Base-by-base conservation (phyloP, 2,329 filamentous ascomycete species). In the Bipolaris victoriae region DNA sequence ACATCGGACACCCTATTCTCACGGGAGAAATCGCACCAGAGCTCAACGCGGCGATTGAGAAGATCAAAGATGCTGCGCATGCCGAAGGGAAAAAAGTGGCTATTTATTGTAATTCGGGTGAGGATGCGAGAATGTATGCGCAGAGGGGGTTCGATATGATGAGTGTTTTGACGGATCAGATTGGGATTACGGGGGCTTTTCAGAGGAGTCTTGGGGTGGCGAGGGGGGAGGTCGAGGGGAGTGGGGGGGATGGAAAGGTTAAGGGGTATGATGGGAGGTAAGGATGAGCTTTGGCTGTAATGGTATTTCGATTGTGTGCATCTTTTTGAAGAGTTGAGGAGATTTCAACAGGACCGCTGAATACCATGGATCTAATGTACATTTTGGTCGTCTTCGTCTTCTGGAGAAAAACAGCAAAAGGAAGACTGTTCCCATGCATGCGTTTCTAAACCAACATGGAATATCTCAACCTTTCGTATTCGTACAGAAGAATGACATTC, bases 101-200 rank as follows among this genome's bases (percentile, higher is more conserved):
- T 0, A 85, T 86, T 39, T 86, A 83, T 62, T 83, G 81, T 58
- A 81, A 79, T 1, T 78, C 76, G 41, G 83, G 83, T 0, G 81
- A 83, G 50, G 78, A 83, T 64, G 81, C 83, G 6, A 79, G 77
- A 62, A 73, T 77, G 48, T 86, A 81, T 67, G 82, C 81, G 3
- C 79, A 84, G 44, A 76, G 78, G 53, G 83, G 83, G 0, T 86
- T 85, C 66, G 80, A 84, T 56, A 83, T 86, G 80, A 77, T 83
- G 48, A 78, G 79, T 45, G 65, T 73, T 13, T 75, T 78, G 49
- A 78, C 79, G 5, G 81, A 83, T 65, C 78, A 80, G 67, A 72
- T 78, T 16, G 80, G 76, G 5, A 70, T 83, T 22, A 78, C 79
- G 2, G 71, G 74, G 5, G 76, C 73, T 47, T 78, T 82, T 56